phyloP scores from a whole-genome alignment of 768 basidiomycete species.

The Termitomyces sp. region DNA sequence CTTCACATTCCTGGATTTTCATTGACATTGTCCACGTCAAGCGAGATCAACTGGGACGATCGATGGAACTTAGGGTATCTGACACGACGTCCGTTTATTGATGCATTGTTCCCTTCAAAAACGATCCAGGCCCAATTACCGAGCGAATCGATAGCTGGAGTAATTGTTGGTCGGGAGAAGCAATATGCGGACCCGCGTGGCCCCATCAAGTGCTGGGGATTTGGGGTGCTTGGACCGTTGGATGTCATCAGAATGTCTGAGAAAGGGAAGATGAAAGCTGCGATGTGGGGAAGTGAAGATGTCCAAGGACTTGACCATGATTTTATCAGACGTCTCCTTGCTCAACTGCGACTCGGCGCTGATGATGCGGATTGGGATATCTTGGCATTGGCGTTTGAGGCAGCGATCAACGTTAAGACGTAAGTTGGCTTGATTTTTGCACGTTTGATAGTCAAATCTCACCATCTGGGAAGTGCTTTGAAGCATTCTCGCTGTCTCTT shows the following conservation, averaged over 20 bases:
- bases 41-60: slow-evolving; percentile 56
- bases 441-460: background rate
- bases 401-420: slow-evolving; percentile 58
- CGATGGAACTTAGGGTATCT: slow-evolving; percentile 60
- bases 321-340: slow-evolving; percentile 59
- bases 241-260: slow-evolving; percentile 36
- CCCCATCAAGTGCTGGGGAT: slow-evolving; percentile 66
- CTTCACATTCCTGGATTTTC: slow-evolving; percentile 70
- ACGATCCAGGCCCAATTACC: slow-evolving; percentile 31
- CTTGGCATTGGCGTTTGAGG: slow-evolving; percentile 67
- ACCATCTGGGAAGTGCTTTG: slow-evolving; percentile 48
- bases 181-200: slow-evolving; percentile 63
- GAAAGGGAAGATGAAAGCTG: slow-evolving; percentile 26
- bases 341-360: slow-evolving; percentile 46
- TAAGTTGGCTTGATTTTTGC: slow-evolving; percentile 22
- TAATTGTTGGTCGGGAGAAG: slow-evolving; percentile 63
- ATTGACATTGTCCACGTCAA: slow-evolving; percentile 31
- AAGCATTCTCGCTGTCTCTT: slow-evolving; percentile 69
- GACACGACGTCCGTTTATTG: slow-evolving; percentile 41
- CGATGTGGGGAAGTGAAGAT: slow-evolving; percentile 47
- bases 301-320: slow-evolving; percentile 46
- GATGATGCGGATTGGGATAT: slow-evolving; percentile 66
- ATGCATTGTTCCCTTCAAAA: slow-evolving; percentile 51
- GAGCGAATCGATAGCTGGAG: slow-evolving; percentile 65
- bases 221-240: slow-evolving; percentile 51